phyloP scores from a whole-genome alignment of 768 basidiomycete genomes.

The Boletus rubescentipes region DNA sequence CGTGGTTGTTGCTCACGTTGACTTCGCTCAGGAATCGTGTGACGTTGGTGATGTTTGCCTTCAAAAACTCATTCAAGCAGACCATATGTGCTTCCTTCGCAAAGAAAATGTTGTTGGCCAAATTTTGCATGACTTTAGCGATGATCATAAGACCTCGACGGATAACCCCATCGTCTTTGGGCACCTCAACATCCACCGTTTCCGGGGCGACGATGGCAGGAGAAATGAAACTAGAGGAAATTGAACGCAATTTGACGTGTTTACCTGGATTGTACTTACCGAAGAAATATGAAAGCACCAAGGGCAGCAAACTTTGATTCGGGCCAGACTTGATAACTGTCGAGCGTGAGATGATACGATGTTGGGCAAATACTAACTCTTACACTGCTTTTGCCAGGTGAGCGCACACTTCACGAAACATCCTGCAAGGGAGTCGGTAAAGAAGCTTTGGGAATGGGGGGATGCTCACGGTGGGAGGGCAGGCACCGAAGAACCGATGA shows the following conservation, averaged over 20 bases:
- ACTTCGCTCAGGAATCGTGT: slow-evolving; percentile 77
- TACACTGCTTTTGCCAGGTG: slow-evolving; percentile 81
- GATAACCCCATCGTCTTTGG: slow-evolving; percentile 57
- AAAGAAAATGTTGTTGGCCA: slow-evolving; percentile 93
- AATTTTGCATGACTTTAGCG: slow-evolving; percentile 89
- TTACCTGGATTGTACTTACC: slow-evolving; percentile 41
- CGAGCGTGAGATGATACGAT: slow-evolving; percentile 14
- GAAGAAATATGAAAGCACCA: slow-evolving; percentile 89
- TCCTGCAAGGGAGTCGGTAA: slow-evolving; percentile 42
- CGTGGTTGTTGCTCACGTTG: slow-evolving; percentile 45
- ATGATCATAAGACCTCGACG: slow-evolving; percentile 83
- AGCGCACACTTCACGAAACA: slow-evolving; percentile 84
- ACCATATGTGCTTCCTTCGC: slow-evolving; percentile 90
- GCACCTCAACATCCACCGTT: slow-evolving; percentile 77
- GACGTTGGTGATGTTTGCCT: slow-evolving; percentile 66
- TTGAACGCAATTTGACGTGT: neutral
- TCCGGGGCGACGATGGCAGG: slow-evolving; percentile 89
- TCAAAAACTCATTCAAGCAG: slow-evolving; percentile 71
- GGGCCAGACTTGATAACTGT: slow-evolving; percentile 67
- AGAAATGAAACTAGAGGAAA: slow-evolving; percentile 71
- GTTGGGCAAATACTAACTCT: slow-evolving; percentile 28
- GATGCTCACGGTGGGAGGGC: slow-evolving; percentile 69
- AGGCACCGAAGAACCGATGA: slow-evolving; percentile 69
- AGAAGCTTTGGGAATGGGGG: neutral
- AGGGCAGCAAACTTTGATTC: slow-evolving; percentile 78